Percentiles rank a stretch among this genome's conserved stretches.
These are phyloP conservation scores for Apostasia ramifera DNA, from an alignment of 106 monocot species.

Conservation along the genomic window DNA sequence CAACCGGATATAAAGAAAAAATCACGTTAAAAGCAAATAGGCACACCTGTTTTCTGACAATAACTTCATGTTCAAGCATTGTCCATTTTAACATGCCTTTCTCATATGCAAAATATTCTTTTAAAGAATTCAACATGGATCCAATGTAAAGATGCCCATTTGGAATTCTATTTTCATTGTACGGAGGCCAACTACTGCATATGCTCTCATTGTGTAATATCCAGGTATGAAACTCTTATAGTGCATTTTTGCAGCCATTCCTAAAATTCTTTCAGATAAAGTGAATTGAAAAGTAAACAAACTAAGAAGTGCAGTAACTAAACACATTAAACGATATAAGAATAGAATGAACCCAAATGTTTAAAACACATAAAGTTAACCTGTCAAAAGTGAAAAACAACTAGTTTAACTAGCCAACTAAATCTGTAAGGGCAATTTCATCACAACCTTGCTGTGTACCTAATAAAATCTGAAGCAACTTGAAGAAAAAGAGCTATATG, in stretches of 20 bases:
- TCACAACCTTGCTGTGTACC: too few relatives aligned
- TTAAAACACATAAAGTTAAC: too few relatives aligned
- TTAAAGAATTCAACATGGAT: slow-evolving; percentile 5
- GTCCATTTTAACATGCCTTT: slow-evolving; percentile 52
- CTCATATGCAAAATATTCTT: slow-evolving; percentile 39
- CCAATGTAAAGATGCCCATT: slow-evolving; percentile 20
- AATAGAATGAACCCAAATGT: neutral
- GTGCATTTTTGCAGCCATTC: slow-evolving; percentile 63
- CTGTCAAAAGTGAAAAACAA: too few relatives aligned
- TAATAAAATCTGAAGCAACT: neutral
- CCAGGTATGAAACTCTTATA: slow-evolving; percentile 35
- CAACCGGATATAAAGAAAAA: neutral
- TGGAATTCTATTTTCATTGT: slow-evolving; percentile 23
- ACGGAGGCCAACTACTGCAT: slow-evolving; percentile 28
- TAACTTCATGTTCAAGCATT: slow-evolving; percentile 78
- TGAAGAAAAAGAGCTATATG: neutral
- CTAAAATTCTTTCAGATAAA: slow-evolving; percentile 14
- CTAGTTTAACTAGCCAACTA: too few relatives aligned
- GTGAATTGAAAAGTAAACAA: neutral
- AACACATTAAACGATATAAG: neutral
- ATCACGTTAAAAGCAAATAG: too few relatives aligned
- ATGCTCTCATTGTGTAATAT: slow-evolving; percentile 34
- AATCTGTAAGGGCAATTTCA: too few relatives aligned
- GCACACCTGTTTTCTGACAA: slow-evolving; percentile 64
- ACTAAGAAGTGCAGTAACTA: neutral